Percentiles rank a stretch among this genome's conserved stretches.
Evolutionary conservation across 2,329 filamentous ascomycete species (phyloP).

Genomic region (Microthyrium microscopicum): DNA sequence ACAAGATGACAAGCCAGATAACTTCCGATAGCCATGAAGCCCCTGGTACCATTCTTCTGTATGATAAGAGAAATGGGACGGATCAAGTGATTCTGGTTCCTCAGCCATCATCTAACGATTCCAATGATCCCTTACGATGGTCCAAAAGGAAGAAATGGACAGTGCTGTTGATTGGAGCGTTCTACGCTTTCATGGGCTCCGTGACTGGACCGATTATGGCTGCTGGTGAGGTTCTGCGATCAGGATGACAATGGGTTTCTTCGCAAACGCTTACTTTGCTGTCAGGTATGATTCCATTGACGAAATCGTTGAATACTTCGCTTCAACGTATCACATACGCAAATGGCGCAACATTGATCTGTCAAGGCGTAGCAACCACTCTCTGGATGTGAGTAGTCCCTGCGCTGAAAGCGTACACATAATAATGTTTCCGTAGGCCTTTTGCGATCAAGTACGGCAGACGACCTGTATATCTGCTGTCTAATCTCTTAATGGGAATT

Average conservation of each 20-base stretch:
- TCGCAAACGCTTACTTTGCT: background rate
- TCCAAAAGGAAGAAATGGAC: constrained; percentile 29
- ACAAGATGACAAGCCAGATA: too few relatives aligned
- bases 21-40: too few relatives aligned
- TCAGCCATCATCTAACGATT: constrained; percentile 27
- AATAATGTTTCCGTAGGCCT: background rate
- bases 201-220: constrained; percentile 2
- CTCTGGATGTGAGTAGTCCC: constrained; percentile 1
- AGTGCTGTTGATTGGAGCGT: constrained; percentile 1
- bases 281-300: constrained; percentile 1
- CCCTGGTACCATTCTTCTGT: too few relatives aligned
- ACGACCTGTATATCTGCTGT: constrained; percentile 3
- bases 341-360: constrained; percentile 5
- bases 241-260: background rate
- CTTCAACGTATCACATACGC: constrained; percentile 3
- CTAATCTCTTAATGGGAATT: constrained; percentile 3
- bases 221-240: too few relatives aligned
- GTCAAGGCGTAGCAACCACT: constrained; percentile 1
- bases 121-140: constrained; percentile 34
- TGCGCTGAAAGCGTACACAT: background rate
- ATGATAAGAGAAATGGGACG: too few relatives aligned
- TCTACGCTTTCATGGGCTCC: constrained; percentile 1
- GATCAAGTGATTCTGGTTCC: too few relatives aligned
- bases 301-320: constrained; percentile 1
- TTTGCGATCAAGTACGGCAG: constrained; percentile 5